These are phyloP conservation scores for Tolypocladium inflatum DNA, from an alignment of 2,329 filamentous ascomycete genomes.

Conservation along the genomic window DNA sequence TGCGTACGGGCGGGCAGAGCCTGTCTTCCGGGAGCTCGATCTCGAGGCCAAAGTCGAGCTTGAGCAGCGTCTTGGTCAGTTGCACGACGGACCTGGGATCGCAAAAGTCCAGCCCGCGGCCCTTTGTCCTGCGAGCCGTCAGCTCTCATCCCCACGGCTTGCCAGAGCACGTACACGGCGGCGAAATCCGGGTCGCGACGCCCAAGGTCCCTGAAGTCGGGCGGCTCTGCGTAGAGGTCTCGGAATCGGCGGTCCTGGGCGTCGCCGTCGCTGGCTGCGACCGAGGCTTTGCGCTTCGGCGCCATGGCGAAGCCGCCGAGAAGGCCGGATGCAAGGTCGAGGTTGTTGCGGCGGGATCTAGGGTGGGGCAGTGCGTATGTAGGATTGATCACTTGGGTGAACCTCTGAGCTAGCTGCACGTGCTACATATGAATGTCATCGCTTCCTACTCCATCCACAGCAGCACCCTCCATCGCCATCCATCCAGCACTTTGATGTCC, in stretches of 20 bases:
- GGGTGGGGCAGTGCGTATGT: not conserved
- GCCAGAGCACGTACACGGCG: slow-evolving; percentile 21
- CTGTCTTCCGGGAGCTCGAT: slow-evolving; percentile 67
- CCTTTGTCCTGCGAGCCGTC: slow-evolving; percentile 12
- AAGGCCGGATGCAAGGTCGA: too few species aligned
- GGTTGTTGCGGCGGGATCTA: not conserved
- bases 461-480: slow-evolving; percentile 49
- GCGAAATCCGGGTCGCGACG: slow-evolving; percentile 31
- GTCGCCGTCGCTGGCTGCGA: not conserved
- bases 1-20: slow-evolving; percentile 71
- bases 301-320: not conserved
- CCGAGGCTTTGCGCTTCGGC: not conserved
- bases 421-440: too few species aligned
- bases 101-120: slow-evolving; percentile 64
- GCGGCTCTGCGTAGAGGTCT: slow-evolving; percentile 28
- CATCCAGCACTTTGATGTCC: slow-evolving; percentile 39
- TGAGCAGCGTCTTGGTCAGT: slow-evolving; percentile 71
- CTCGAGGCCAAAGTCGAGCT: slow-evolving; percentile 61
- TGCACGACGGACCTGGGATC: slow-evolving; percentile 69
- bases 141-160: not conserved
- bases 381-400: not conserved
- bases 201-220: slow-evolving; percentile 34
- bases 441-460: too few species aligned
- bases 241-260: slow-evolving; percentile 21
- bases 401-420: not conserved